These are phyloP conservation scores for Polyporus arcularius DNA, from an alignment of 768 basidiomycete genomes.

Conservation along the genomic window DNA sequence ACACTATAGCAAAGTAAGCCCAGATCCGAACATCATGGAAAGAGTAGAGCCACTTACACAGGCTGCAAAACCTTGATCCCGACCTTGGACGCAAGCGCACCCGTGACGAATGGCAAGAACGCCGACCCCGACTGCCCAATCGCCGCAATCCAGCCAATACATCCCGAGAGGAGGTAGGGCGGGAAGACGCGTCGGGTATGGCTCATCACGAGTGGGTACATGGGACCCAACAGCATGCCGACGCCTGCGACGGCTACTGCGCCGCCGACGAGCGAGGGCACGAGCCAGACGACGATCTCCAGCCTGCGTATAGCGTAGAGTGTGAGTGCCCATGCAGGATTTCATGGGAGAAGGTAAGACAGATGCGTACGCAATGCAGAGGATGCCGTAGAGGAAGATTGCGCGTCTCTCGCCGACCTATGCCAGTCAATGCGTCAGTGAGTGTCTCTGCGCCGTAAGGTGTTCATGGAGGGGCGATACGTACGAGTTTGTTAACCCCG, in stretches of 20 bases:
- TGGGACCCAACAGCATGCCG: conserved; percentile 53
- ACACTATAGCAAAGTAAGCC: not conserved
- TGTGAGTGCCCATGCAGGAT: not conserved
- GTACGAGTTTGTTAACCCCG: conserved; percentile 46
- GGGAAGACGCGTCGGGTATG: conserved; percentile 43
- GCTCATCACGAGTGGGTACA: conserved; percentile 46
- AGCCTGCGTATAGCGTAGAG: conserved; percentile 41
- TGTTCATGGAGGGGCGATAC: not conserved
- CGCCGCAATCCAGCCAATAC: conserved; percentile 53
- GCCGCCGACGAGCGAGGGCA: conserved; percentile 51
- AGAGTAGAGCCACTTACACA: conserved; percentile 36
- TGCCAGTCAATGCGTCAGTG: not conserved
- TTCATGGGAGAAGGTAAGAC: not conserved
- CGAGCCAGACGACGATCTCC: conserved; percentile 59
- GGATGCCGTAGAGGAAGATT: conserved; percentile 36
- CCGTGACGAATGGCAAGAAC: conserved; percentile 51
- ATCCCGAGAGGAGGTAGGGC: conserved; percentile 38
- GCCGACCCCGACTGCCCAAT: conserved; percentile 53
- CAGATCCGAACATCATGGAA: not conserved
- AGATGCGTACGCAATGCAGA: conserved; percentile 36
- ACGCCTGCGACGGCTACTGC: conserved; percentile 55
- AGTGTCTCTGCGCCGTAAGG: not conserved
- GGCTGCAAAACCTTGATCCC: conserved; percentile 50
- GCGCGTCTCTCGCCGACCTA: conserved; percentile 40
- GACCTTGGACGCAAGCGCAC: conserved; percentile 41